A percentile compares a stretch with the other conserved stretches of the same genome.
Evolutionary conservation across 768 basidiomycete genomes (phyloP).

Genomic region (Tulasnella sp.): DNA sequence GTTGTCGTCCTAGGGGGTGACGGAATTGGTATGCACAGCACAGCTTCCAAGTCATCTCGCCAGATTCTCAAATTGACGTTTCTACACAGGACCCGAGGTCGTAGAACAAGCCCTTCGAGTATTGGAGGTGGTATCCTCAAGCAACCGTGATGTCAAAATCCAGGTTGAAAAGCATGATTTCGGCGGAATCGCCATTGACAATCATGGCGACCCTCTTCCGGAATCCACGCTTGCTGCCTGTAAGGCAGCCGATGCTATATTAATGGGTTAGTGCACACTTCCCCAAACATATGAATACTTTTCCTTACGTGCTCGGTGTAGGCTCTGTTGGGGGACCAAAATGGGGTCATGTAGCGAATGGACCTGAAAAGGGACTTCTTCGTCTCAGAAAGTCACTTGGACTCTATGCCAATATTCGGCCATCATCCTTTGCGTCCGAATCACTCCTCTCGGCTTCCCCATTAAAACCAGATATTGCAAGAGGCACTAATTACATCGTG

Average conservation of each 20-base stretch:
- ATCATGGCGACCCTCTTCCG: conserved; percentile 72
- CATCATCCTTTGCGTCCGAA: conserved; percentile 88
- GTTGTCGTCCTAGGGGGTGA: conserved; percentile 90
- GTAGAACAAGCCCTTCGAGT: conserved; percentile 73
- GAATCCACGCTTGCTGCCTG: conserved; percentile 76
- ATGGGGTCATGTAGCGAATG: conserved; percentile 84
- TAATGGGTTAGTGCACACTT: conserved; percentile 56
- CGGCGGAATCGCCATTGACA: conserved; percentile 89
- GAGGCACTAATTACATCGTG: conserved; percentile 83
- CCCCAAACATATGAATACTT: neutral
- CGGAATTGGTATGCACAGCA: conserved; percentile 85
- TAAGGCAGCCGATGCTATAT: conserved; percentile 84
- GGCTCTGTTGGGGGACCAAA: conserved; percentile 98
- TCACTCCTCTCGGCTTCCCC: conserved; percentile 78
- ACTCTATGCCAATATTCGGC: conserved; percentile 95
- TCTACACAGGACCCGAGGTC: conserved; percentile 72
- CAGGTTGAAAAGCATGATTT: conserved; percentile 64
- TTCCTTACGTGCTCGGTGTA: conserved; percentile 23
- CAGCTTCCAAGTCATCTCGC: neutral
- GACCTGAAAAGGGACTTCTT: conserved; percentile 88
- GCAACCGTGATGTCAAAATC: conserved; percentile 53
- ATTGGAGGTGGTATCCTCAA: conserved; percentile 53
- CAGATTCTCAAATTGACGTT: conserved; percentile 12
- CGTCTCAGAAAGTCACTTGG: conserved; percentile 81
- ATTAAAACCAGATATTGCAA: conserved; percentile 69